Percentiles rank a stretch among this genome's conserved stretches.
These are phyloP conservation scores for Amyloporia xantha DNA, from an alignment of 768 basidiomycete species.

Conservation along the genomic window DNA sequence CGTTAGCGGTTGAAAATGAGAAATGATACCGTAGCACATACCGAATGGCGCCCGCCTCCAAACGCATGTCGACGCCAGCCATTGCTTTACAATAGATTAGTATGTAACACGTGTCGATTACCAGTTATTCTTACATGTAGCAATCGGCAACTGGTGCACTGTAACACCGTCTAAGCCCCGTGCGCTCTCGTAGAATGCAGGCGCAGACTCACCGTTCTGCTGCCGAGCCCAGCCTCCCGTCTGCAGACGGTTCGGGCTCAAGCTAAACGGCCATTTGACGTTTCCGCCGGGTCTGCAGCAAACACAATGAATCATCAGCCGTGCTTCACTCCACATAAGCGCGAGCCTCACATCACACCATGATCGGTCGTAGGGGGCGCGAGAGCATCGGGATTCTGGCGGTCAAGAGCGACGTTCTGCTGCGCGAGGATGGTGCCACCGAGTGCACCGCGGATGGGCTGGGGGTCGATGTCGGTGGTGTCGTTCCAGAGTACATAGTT, in stretches of 20 bases:
- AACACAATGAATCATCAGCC: not conserved
- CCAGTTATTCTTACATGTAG: conserved; percentile 23
- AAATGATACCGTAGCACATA: conserved; percentile 6
- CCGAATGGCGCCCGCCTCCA: conserved; percentile 30
- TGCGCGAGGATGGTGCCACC: conserved; percentile 50
- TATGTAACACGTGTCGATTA: too few species aligned
- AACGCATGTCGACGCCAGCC: conserved; percentile 29
- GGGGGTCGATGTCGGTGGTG: conserved; percentile 19
- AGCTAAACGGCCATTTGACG: conserved; percentile 57
- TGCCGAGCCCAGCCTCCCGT: conserved; percentile 64
- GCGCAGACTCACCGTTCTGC: conserved; percentile 40
- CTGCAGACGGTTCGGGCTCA: conserved; percentile 54
- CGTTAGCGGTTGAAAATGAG: not conserved
- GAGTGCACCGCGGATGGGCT: conserved; percentile 38
- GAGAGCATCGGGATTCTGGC: conserved; percentile 50
- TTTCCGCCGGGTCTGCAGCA: conserved; percentile 29
- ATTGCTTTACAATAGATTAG: conserved; percentile 17
- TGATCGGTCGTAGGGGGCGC: conserved; percentile 60
- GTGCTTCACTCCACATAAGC: not conserved
- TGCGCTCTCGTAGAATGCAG: conserved; percentile 8
- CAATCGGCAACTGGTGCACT: conserved; percentile 36
- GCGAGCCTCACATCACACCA: conserved; percentile 44
- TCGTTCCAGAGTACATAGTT: conserved; percentile 17
- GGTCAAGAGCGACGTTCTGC: conserved; percentile 46
- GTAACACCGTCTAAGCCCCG: not conserved